A percentile compares a stretch with the other conserved stretches of the same genome.
phyloP scores from a whole-genome alignment of 768 basidiomycete genomes.

The Peribolospora kevripleyi region DNA sequence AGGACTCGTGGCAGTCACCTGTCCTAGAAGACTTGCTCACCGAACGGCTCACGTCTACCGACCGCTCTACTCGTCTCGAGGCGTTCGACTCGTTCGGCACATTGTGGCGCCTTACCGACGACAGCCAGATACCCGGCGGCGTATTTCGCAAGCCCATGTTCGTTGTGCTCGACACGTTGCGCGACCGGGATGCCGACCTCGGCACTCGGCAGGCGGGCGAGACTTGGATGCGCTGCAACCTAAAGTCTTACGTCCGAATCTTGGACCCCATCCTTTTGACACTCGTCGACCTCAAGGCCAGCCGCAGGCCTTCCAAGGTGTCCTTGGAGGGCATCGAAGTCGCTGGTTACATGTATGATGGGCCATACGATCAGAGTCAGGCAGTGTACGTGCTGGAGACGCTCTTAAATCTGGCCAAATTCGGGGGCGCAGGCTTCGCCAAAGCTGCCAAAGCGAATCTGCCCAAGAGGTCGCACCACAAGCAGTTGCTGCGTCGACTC shows the following conservation, averaged over 20 bases:
- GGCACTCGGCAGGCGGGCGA: constrained; percentile 54
- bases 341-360: constrained; percentile 41
- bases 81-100: constrained; percentile 74
- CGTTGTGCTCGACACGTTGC: constrained; percentile 59
- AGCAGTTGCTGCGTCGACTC: no score
- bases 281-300: constrained; percentile 44
- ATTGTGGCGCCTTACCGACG: constrained; percentile 83
- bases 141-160: constrained; percentile 64
- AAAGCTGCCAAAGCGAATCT: constrained; percentile 42
- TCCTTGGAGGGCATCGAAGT: constrained; percentile 43
- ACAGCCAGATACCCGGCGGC: constrained; percentile 54
- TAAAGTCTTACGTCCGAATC: constrained; percentile 74
- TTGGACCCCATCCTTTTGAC: constrained; percentile 67
- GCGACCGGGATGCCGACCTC: constrained; percentile 37
- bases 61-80: constrained; percentile 27
- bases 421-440: constrained; percentile 71
- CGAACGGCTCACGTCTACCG: constrained; percentile 37
- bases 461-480: constrained; percentile 34
- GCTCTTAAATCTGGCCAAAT: constrained; percentile 48
- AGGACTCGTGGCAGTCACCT: constrained; percentile 29
- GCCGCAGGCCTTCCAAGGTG: constrained; percentile 26
- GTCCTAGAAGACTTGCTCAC: constrained; percentile 62
- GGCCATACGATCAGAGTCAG: constrained; percentile 51
- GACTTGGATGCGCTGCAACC: constrained; percentile 88
- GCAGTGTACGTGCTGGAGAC: constrained; percentile 50